Evolutionary conservation across 805 yeast species (phyloP), one percentile per base, ranked within the genome.

Genomic region (Metschnikowia kofuensis): DNA sequence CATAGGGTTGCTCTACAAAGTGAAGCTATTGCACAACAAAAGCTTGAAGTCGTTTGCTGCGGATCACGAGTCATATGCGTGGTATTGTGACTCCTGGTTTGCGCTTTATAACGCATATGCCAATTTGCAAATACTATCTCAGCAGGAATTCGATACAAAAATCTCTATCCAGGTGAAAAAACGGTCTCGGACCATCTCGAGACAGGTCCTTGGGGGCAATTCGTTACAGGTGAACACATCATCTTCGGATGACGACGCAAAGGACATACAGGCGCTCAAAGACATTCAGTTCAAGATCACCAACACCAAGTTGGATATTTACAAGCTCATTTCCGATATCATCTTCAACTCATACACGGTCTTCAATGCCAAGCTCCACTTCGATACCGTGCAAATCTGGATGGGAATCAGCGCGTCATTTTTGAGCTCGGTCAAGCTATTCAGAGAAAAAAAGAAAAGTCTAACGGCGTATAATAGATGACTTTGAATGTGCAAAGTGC

Each of bases 61-160:
- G 4, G 73, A 74, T 57, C 89, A 86, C 61, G 89, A 83, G 63
- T 71, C 83, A 2, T 67, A 78, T 35, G 82, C 88, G 0, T 85
- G 92, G 91, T 83, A 82, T 67, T 74, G 75, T 47, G 87, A 82
- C 58, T 80, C 87, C 15, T 54, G 85, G 49, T 62, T 83, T 13
- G 82, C 82, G 0, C 61, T 84, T 44, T 78, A 80, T 60, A 76
- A 76, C 48, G 78, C 82, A 21, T 74, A 75, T 60, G 66, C 63
- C 14, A 70, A 72, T 46, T 65, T 80, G 44, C 67, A 67, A 38
- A 59, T 59, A n/a, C 66, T 80, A 26, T 63, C 66, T 12, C 76
- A 71, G 38, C 73, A 74, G 54, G 85, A 82, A 56, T 66, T 75
- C 54, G 82, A 80, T 45, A 53, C 82, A 31, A 74, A 70, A 52